Percentiles rank a stretch among this genome's conserved stretches.
phyloP scores from a whole-genome alignment of 768 basidiomycete species.

The Tulasnella sp. region DNA sequence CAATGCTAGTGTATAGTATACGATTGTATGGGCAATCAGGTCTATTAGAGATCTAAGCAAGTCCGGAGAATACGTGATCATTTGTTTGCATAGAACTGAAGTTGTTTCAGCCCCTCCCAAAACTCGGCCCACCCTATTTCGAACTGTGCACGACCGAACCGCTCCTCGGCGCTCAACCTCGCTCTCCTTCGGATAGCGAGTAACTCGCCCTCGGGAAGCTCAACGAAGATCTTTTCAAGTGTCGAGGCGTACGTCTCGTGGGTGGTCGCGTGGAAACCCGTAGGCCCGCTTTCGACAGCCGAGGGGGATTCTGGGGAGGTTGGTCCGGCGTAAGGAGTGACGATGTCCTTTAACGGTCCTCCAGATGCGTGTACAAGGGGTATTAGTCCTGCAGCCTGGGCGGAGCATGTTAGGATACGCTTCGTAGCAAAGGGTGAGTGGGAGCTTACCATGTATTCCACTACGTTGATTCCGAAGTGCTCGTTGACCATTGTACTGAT shows the following conservation, averaged over 20 bases:
- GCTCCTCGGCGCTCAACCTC: slow-evolving; percentile 53
- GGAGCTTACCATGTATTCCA: slow-evolving; percentile 82
- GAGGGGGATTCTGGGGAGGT: not conserved
- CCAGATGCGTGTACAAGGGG: slow-evolving; percentile 89
- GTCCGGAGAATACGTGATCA: too few species aligned
- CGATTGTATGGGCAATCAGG: too few species aligned
- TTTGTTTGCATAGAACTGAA: not conserved
- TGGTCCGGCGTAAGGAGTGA: slow-evolving; percentile 47
- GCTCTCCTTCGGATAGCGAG: slow-evolving; percentile 52
- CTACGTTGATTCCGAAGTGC: slow-evolving; percentile 96
- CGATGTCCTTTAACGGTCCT: slow-evolving; percentile 83
- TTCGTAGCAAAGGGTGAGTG: slow-evolving; percentile 14
- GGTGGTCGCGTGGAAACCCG: slow-evolving; percentile 71
- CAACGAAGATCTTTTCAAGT: slow-evolving; percentile 50
- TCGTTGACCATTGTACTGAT: slow-evolving; percentile 97
- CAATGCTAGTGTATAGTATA: too few species aligned
- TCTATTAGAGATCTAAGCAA: too few species aligned
- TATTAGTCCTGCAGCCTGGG: slow-evolving; percentile 84
- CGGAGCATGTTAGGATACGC: not conserved
- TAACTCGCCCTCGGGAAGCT: slow-evolving; percentile 42
- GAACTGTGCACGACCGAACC: slow-evolving; percentile 70
- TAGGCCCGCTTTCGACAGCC: slow-evolving; percentile 4
- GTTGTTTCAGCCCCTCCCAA: not conserved
- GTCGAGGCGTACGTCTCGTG: slow-evolving; percentile 53
- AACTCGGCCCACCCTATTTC: slow-evolving; percentile 40